Evolutionary conservation across 169 alveolate genomes (phyloP).

Genomic region (Cryptosporidium baileyi): DNA sequence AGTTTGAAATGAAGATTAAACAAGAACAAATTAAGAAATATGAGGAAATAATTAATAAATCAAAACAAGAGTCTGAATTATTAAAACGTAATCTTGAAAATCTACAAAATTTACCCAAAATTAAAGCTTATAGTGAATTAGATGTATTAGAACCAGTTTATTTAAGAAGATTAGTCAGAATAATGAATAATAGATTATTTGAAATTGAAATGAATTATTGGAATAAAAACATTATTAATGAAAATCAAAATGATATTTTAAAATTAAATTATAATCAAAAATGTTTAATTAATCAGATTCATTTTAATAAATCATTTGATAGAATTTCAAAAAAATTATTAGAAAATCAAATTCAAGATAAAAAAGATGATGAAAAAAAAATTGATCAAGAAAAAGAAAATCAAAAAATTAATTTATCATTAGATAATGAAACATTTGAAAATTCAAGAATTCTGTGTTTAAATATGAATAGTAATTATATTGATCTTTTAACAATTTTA

Average conservation of each 20-base stretch:
- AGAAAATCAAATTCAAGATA: neutral
- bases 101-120: constrained; percentile 50
- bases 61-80: neutral
- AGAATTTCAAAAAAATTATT: neutral
- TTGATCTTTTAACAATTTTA: neutral
- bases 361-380: neutral
- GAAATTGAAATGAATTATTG: constrained; percentile 53
- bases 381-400: neutral
- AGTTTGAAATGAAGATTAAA: constrained; percentile 1
- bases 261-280: neutral
- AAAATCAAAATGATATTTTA: constrained; percentile 4
- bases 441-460: neutral
- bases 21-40: neutral
- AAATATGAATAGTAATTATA: neutral
- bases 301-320: neutral
- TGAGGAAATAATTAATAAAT: constrained; percentile 8
- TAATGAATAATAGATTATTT: constrained; percentile 32
- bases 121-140: constrained; percentile 52
- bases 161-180: constrained; percentile 22
- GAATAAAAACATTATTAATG: constrained; percentile 4
- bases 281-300: neutral
- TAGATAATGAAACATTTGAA: neutral
- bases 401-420: too few relatives aligned
- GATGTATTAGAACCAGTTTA: constrained; percentile 64
- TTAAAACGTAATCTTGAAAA: constrained; percentile 23